Conservation (phyloP, 2,329 filamentous ascomycete genomes). For the Diaporthe sp. region DNA sequence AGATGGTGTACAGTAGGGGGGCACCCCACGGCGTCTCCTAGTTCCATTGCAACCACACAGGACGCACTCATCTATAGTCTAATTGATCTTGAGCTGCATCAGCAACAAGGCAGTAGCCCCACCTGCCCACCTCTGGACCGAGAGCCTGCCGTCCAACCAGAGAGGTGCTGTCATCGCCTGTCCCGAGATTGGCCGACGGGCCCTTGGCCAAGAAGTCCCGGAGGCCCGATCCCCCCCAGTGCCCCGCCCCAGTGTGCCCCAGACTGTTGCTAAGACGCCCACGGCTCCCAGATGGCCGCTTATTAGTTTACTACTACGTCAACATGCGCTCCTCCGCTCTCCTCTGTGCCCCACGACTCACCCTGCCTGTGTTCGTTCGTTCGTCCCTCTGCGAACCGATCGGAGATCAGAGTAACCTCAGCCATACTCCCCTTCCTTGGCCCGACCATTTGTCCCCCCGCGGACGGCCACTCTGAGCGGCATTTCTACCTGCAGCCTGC, state of each 20-base stretch:
- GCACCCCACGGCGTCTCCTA: not conserved
- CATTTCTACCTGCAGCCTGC: conserved; percentile 2
- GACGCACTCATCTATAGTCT: not conserved
- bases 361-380: not conserved
- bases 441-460: not conserved
- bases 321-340: conserved; percentile 16
- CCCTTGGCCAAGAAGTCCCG: not conserved
- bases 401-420: not conserved
- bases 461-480: not conserved
- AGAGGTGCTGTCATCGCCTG: conserved; percentile 17
- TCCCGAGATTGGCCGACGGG: conserved; percentile 21
- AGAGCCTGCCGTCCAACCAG: conserved; percentile 1
- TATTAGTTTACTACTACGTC: conserved; percentile 5
- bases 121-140: not conserved
- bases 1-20: not conserved
- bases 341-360: not conserved
- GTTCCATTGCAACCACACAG: conserved; percentile 9
- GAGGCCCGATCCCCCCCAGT: not conserved
- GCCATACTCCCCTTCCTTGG: not conserved
- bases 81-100: conserved; percentile 7
- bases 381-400: not conserved
- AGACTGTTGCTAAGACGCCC: conserved; percentile 15
- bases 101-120: not conserved
- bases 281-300: not conserved
- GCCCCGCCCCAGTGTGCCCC: not conserved